Conservation (phyloP, 2,329 filamentous ascomycete genomes). For the Scorias spongiosa region DNA sequence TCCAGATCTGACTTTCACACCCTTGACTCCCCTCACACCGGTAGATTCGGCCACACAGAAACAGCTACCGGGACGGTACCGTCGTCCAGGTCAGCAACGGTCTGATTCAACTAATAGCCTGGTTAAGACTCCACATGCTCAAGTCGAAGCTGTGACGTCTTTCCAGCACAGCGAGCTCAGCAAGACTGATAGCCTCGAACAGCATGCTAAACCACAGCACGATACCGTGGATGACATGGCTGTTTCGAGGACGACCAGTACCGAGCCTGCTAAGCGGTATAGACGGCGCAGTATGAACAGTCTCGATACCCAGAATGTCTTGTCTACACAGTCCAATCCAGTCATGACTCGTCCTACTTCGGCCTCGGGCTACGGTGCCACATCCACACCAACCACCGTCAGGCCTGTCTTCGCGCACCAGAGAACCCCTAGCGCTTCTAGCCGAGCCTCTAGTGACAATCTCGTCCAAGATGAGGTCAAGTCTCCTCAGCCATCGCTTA, state of each 20-base stretch:
- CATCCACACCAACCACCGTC: constrained; percentile 18
- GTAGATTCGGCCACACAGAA: constrained; percentile 59
- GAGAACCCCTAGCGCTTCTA: constrained; percentile 21
- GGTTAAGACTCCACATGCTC: constrained; percentile 13
- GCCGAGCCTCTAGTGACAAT: constrained; percentile 5
- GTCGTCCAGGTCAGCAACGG: constrained; percentile 45
- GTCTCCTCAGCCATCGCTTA: constrained; percentile 2
- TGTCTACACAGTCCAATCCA: constrained; percentile 4
- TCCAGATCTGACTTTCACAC: constrained; percentile 37
- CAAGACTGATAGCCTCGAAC: constrained; percentile 39
- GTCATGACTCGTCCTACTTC: constrained; percentile 11
- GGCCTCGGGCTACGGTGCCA: constrained; percentile 7
- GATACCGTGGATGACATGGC: constrained; percentile 55
- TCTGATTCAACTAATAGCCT: constrained; percentile 33
- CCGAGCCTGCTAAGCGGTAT: constrained; percentile 60
- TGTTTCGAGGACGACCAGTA: constrained; percentile 38
- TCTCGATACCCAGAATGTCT: constrained; percentile 26
- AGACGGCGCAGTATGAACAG: constrained; percentile 71
- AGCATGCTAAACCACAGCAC: constrained; percentile 10
- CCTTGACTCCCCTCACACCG: constrained; percentile 41
- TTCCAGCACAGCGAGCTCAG: constrained; percentile 29
- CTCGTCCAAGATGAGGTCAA: constrained; percentile 8
- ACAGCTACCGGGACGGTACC: constrained; percentile 39
- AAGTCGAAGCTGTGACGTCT: constrained; percentile 5
- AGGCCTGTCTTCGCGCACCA: constrained; percentile 18